Conservation (phyloP, 768 basidiomycete species). For the Hericium alpestre region DNA sequence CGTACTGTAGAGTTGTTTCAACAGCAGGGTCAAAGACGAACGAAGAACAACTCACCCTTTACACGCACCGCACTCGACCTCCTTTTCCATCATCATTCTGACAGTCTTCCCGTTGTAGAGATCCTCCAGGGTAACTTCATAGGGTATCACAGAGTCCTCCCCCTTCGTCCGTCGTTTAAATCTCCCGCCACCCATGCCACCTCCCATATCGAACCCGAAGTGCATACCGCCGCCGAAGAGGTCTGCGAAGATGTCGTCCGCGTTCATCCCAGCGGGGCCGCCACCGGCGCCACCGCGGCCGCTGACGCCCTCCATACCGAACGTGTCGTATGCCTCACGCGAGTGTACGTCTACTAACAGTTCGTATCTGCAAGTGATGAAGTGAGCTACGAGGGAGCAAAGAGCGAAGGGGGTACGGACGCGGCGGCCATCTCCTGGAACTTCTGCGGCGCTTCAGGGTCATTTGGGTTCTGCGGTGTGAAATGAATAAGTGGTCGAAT, state of each 20-base stretch:
- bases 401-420: conserved; percentile 32
- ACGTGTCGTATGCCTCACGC: conserved; percentile 61
- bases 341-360: conserved; percentile 61
- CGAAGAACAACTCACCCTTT: conserved; percentile 48
- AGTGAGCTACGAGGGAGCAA: not conserved
- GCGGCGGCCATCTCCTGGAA: conserved; percentile 88
- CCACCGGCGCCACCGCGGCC: conserved; percentile 32
- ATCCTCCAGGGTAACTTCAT: conserved; percentile 86
- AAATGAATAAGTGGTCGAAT: not conserved
- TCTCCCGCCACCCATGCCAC: conserved; percentile 16
- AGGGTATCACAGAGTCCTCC: conserved; percentile 64
- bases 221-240: conserved; percentile 56
- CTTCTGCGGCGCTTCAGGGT: conserved; percentile 69
- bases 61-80: conserved; percentile 67
- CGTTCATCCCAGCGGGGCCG: conserved; percentile 24
- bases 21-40: too few relatives aligned
- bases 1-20: conserved; percentile 34
- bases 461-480: conserved; percentile 64
- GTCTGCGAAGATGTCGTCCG: conserved; percentile 68
- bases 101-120: conserved; percentile 85
- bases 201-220: conserved; percentile 57
- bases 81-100: conserved; percentile 82
- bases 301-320: conserved; percentile 60
- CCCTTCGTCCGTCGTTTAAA: conserved; percentile 42
- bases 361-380: conserved; percentile 51